Conservation (phyloP, 2,329 filamentous ascomycete species). For the Cyphellophora attinorum region DNA sequence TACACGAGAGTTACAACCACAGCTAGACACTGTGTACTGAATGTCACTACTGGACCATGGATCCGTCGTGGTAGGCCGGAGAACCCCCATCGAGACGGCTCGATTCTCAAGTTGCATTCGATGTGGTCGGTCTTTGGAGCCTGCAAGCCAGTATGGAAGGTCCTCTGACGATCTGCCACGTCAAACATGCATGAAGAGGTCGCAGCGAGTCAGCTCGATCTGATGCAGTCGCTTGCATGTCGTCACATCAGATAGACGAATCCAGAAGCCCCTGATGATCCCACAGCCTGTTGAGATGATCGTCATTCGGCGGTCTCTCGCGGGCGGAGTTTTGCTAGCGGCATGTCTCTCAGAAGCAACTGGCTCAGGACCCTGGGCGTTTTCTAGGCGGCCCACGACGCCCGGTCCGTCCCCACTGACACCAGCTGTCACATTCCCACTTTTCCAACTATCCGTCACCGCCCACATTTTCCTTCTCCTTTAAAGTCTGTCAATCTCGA, state of each 20-base stretch:
- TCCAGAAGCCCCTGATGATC: neutral
- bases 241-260: neutral
- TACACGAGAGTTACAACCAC: no score
- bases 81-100: no score
- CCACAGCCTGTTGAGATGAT: neutral
- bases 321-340: neutral
- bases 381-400: neutral
- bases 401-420: neutral
- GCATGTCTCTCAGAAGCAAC: neutral
- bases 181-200: conserved; percentile 6
- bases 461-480: neutral
- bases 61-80: no score
- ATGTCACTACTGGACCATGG: no score
- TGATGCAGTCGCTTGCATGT: neutral
- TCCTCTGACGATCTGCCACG: neutral
- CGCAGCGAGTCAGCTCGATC: neutral
- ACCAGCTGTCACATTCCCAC: no score
- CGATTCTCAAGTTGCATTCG: no score
- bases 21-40: no score
- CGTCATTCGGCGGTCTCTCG: neutral
- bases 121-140: no score
- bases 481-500: no score
- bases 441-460: neutral
- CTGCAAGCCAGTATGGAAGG: no score
- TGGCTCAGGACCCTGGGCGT: neutral